Evolutionary conservation across 495 filamentous ascomycete species (phyloP).

Genomic region (Aspergillus leporis): DNA sequence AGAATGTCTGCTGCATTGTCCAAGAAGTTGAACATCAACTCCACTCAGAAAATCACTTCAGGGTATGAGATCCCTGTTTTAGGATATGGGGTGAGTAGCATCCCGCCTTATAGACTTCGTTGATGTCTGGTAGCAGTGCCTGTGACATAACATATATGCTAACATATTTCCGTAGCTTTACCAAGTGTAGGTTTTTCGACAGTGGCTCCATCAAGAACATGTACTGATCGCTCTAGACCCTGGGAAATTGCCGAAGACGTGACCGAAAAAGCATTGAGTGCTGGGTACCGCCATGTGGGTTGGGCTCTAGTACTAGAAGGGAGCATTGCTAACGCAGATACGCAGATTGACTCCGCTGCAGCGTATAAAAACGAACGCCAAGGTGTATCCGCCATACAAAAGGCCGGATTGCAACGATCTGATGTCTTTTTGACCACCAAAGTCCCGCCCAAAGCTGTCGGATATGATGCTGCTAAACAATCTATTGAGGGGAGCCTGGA

Average conservation of each 20-base stretch:
- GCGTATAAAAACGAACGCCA: background rate
- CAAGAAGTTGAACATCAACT: background rate
- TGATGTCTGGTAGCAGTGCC: background rate
- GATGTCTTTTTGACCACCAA: background rate
- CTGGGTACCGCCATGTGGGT: background rate
- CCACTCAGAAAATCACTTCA: background rate
- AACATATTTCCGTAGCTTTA: background rate
- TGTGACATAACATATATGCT: background rate
- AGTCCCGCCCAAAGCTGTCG: background rate
- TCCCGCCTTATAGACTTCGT: background rate
- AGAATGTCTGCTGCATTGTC: too few relatives aligned
- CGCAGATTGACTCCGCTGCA: background rate
- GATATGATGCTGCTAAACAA: background rate
- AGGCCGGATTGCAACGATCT: background rate
- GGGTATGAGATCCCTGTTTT: background rate
- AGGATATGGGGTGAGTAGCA: background rate
- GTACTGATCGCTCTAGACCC: background rate
- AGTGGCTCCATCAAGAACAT: background rate
- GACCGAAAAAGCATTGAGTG: background rate
- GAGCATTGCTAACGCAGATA: background rate
- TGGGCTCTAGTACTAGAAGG: background rate
- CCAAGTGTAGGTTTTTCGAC: background rate
- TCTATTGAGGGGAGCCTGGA: background rate
- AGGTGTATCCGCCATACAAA: background rate
- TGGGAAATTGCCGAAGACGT: background rate